Conservation (phyloP, 495 filamentous ascomycete genomes). For the Penicillium argentinense region DNA sequence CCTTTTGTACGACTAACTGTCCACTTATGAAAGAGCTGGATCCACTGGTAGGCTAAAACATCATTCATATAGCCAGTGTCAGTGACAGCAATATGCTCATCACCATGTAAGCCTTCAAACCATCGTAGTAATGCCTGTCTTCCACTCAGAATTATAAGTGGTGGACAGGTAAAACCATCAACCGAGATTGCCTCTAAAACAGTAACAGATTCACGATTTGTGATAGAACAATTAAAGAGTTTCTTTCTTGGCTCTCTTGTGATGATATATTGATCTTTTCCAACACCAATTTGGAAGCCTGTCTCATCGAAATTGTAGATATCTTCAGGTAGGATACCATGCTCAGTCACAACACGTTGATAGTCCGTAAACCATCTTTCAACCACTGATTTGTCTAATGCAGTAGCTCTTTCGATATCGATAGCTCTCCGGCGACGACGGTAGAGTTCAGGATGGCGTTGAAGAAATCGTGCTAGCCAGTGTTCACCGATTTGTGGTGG, state of each 20-base stretch:
- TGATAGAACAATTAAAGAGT: background rate
- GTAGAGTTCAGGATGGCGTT: too few relatives aligned
- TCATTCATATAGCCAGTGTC: slow-evolving; percentile 6
- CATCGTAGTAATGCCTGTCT: background rate
- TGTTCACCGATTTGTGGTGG: too few relatives aligned
- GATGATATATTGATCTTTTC: too few relatives aligned
- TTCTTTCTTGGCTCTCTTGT: background rate
- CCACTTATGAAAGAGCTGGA: slow-evolving; percentile 1
- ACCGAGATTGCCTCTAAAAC: background rate
- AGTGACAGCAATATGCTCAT: slow-evolving; percentile 1
- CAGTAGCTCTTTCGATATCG: too few relatives aligned
- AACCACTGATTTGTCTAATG: too few relatives aligned
- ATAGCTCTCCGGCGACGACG: too few relatives aligned
- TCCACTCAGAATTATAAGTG: background rate
- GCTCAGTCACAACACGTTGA: too few relatives aligned
- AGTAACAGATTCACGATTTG: slow-evolving; percentile 1
- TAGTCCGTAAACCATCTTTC: too few relatives aligned
- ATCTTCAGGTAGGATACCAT: too few relatives aligned
- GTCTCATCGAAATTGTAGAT: too few relatives aligned
- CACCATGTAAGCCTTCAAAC: background rate
- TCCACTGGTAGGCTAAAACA: background rate
- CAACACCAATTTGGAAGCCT: too few relatives aligned
- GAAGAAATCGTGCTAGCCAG: too few relatives aligned
- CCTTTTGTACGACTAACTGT: slow-evolving; percentile 1
- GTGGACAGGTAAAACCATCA: background rate